These are phyloP conservation scores for Spiraea crenata DNA, from an alignment of 331 rosid species.

Conservation along the genomic window DNA sequence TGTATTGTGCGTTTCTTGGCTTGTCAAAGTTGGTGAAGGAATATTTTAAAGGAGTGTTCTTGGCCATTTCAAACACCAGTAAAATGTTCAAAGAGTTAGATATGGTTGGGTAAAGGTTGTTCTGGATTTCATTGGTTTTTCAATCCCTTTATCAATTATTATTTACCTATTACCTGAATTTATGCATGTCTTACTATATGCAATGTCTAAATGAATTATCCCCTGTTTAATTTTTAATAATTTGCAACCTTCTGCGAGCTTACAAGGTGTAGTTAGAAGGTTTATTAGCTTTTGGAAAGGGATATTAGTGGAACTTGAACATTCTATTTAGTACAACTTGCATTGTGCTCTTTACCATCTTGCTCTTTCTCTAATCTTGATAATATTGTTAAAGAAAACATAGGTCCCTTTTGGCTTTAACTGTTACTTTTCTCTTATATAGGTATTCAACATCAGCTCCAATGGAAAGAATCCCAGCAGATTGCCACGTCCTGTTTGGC, in stretches of 20 bases:
- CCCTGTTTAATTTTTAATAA: background rate
- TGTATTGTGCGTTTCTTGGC: too few relatives aligned
- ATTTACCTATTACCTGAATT: background rate
- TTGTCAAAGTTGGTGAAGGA: too few relatives aligned
- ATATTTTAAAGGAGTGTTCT: too few relatives aligned
- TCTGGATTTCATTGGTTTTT: too few relatives aligned
- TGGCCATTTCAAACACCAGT: too few relatives aligned
- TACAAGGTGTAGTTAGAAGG: background rate
- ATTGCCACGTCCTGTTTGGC: conserved; percentile 99
- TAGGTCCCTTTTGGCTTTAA: conserved; percentile 18
- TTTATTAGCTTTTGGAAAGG: background rate
- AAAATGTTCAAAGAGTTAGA: too few relatives aligned
- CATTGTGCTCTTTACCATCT: background rate
- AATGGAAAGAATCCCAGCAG: conserved; percentile 96
- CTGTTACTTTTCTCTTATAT: conserved; percentile 27
- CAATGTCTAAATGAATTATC: too few relatives aligned
- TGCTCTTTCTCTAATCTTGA: conserved; percentile 6
- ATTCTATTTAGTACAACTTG: background rate
- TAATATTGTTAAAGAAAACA: conserved; percentile 6
- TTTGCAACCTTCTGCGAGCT: background rate
- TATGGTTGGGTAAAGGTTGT: too few relatives aligned
- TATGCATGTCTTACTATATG: background rate
- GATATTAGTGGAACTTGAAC: background rate
- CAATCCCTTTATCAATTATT: background rate
- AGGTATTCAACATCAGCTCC: conserved; percentile 84